phyloP scores from a whole-genome alignment of 495 filamentous ascomycete genomes.

The Hypomontagnella submonticulosa region DNA sequence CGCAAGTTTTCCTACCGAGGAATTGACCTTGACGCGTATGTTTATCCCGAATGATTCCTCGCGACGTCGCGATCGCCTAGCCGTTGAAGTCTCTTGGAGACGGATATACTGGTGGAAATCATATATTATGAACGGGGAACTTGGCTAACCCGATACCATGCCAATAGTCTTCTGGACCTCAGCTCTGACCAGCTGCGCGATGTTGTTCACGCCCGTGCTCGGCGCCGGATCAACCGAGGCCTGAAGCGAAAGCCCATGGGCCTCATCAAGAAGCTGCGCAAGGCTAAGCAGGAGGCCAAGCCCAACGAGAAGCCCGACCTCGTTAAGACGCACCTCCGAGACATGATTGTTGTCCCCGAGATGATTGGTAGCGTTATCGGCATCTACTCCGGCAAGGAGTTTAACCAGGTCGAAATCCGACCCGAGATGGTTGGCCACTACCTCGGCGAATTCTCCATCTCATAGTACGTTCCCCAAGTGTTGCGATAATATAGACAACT shows the following conservation, averaged over 20 bases:
- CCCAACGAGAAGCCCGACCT: conserved; percentile 98
- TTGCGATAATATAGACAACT: background rate
- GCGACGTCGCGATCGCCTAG: conserved; percentile 6
- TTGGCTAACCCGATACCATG: conserved; percentile 44
- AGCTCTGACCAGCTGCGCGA: conserved; percentile 98
- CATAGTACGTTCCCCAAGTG: conserved; percentile 79
- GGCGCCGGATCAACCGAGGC: conserved; percentile 98
- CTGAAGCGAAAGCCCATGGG: conserved; percentile 99
- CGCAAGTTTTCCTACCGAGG: conserved; percentile 99
- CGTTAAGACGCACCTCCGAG: conserved; percentile 98
- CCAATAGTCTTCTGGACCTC: conserved; percentile 86
- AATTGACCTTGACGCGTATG: conserved; percentile 98
- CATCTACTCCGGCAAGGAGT: conserved; percentile 99
- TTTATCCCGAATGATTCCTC: conserved; percentile 36
- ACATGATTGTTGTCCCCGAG: conserved; percentile 99
- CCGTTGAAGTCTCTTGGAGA: background rate
- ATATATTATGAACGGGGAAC: conserved; percentile 26
- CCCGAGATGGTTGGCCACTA: conserved; percentile 99
- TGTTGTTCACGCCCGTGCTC: conserved; percentile 98
- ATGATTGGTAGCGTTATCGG: conserved; percentile 99
- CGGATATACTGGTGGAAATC: background rate
- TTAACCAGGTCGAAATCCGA: conserved; percentile 99
- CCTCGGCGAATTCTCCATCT: conserved; percentile 98
- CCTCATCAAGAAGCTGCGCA: conserved; percentile 99
- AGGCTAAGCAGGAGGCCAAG: conserved; percentile 99